Evolutionary conservation across 768 basidiomycete species (phyloP).

Genomic region (Russula sp.): DNA sequence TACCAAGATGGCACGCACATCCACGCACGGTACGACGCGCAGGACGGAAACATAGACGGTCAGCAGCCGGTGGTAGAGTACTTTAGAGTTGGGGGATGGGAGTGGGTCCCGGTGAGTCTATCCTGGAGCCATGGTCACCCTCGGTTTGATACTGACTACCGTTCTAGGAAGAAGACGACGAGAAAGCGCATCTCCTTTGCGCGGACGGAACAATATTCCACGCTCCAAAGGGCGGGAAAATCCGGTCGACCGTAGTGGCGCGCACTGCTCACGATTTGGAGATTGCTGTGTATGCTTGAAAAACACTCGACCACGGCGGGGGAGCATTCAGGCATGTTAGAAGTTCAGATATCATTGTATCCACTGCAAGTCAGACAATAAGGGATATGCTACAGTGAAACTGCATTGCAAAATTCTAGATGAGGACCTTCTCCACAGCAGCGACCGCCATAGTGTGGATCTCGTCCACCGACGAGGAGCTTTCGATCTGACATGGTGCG

Average conservation of each 20-base stretch:
- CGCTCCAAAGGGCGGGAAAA: constrained; percentile 58
- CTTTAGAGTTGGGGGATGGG: constrained; percentile 72
- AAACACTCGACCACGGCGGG: background rate
- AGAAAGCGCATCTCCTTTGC: constrained; percentile 66
- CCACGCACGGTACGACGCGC: constrained; percentile 45
- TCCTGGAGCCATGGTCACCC: too few relatives aligned
- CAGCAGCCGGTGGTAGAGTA: constrained; percentile 63
- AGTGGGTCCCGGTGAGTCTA: constrained; percentile 73
- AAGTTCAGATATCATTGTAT: constrained; percentile 2
- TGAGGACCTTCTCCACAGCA: constrained; percentile 48
- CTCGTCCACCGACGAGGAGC: constrained; percentile 58
- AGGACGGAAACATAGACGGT: constrained; percentile 42
- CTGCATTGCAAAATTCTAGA: background rate
- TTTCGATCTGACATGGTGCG: constrained; percentile 51
- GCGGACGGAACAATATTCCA: constrained; percentile 67
- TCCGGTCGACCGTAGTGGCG: constrained; percentile 41
- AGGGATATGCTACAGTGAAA: background rate
- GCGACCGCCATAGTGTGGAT: constrained; percentile 58
- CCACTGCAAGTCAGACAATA: background rate
- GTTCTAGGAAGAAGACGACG: constrained; percentile 53
- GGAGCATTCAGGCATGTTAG: background rate
- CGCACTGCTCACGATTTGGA: constrained; percentile 32
- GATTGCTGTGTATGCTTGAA: constrained; percentile 46
- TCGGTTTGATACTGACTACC: constrained; percentile 1
- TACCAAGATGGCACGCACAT: constrained; percentile 75